Percentiles rank a stretch among this genome's conserved stretches.
Evolutionary conservation across 225 moss, liverwort and hornwort genomes (phyloP).

Genomic region (Pseudisothecium myosuroides): DNA sequence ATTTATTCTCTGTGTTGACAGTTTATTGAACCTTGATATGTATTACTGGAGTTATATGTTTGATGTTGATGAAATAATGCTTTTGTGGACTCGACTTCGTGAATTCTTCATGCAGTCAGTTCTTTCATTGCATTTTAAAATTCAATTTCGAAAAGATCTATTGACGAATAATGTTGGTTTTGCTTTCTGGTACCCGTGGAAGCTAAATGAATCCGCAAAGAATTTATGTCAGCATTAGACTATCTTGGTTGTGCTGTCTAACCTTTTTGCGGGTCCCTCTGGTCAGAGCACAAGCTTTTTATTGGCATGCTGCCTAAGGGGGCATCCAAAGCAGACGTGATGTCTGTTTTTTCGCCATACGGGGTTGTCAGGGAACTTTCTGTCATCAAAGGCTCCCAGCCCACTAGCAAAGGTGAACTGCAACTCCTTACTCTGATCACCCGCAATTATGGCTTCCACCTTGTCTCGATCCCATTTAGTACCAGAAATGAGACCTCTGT

Average conservation of each 20-base stretch:
- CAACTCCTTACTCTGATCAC: background rate
- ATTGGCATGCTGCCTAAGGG: slow-evolving; percentile 91
- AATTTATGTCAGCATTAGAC: background rate
- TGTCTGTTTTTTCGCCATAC: slow-evolving; percentile 53
- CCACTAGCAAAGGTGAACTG: slow-evolving; percentile 74
- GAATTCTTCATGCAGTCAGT: background rate
- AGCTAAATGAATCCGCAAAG: background rate
- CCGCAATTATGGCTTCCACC: background rate
- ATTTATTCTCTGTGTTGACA: background rate
- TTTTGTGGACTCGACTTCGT: background rate
- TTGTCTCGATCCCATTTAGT: background rate
- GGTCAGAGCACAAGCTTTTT: slow-evolving; percentile 87
- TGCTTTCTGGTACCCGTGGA: background rate
- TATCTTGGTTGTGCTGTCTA: background rate
- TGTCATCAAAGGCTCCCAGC: slow-evolving; percentile 89
- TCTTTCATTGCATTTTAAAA: background rate
- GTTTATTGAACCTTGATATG: background rate
- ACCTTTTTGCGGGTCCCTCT: background rate
- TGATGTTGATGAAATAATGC: background rate
- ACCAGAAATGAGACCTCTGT: background rate
- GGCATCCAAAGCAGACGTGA: slow-evolving; percentile 77
- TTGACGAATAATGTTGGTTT: background rate
- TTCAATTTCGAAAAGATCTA: background rate
- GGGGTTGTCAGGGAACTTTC: slow-evolving; percentile 74
- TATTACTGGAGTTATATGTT: background rate